Evolutionary conservation across 495 filamentous ascomycete species (phyloP).

Genomic region (Aspergillus cavernicola): DNA sequence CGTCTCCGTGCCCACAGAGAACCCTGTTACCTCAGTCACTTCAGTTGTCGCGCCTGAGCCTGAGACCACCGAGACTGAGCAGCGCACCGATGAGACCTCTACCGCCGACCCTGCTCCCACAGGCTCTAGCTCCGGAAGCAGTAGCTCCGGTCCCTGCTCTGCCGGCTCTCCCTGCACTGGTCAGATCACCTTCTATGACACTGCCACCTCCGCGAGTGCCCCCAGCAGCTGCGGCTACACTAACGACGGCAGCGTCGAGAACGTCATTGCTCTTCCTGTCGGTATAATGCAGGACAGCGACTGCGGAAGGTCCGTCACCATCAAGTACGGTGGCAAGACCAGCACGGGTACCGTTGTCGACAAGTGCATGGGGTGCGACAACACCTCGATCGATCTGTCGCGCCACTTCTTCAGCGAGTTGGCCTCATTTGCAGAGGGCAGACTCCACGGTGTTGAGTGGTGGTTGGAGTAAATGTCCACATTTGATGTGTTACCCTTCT

Average conservation of each 20-base stretch:
- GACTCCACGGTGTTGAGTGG: slow-evolving; percentile 33
- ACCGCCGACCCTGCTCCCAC: slow-evolving; percentile 6
- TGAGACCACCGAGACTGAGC: background rate
- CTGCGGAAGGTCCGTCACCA: slow-evolving; percentile 65
- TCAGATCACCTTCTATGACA: slow-evolving; percentile 48
- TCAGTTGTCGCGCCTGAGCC: slow-evolving; percentile 2
- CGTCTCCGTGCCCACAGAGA: background rate
- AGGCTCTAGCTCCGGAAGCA: slow-evolving; percentile 18
- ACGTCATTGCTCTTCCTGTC: slow-evolving; percentile 44
- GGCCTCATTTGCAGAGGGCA: slow-evolving; percentile 26
- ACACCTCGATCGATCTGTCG: slow-evolving; percentile 44
- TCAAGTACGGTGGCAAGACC: slow-evolving; percentile 55
- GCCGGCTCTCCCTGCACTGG: slow-evolving; percentile 35
- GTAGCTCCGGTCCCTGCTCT: slow-evolving; percentile 34
- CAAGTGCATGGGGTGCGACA: slow-evolving; percentile 69
- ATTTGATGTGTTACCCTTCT: background rate
- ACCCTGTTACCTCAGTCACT: background rate
- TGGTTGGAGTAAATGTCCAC: slow-evolving; percentile 8
- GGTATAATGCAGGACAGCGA: slow-evolving; percentile 56
- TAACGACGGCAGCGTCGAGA: slow-evolving; percentile 39
- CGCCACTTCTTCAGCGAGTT: slow-evolving; percentile 39
- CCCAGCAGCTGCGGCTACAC: slow-evolving; percentile 45
- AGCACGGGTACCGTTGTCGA: slow-evolving; percentile 58
- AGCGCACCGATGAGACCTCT: too few relatives aligned
- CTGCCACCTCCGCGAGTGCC: slow-evolving; percentile 28